Percentiles rank a stretch among this genome's conserved stretches.
phyloP scores from a whole-genome alignment of 2,329 filamentous ascomycete species.

The Fusarium sp. region DNA sequence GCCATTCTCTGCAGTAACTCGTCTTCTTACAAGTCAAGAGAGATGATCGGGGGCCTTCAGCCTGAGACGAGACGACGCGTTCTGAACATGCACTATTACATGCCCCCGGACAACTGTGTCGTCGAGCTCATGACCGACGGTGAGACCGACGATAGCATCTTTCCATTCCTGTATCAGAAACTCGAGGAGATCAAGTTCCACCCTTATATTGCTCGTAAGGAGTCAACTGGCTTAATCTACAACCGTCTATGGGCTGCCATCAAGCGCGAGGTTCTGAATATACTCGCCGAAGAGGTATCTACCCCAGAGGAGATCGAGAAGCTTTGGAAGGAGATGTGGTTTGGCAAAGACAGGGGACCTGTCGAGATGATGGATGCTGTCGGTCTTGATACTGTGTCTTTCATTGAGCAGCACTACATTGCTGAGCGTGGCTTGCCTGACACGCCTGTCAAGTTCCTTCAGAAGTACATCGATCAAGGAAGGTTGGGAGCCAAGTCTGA shows the following conservation, averaged over 20 bases:
- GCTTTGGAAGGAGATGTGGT: conserved; percentile 12
- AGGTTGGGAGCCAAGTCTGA: conserved; percentile 1
- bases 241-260: conserved; percentile 11
- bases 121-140: conserved; percentile 15
- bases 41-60: background rate
- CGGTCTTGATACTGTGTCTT: conserved; percentile 9
- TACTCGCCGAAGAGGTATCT: background rate
- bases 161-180: background rate
- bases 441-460: background rate
- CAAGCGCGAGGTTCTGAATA: background rate
- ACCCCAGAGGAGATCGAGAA: background rate
- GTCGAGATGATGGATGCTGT: conserved; percentile 9
- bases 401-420: conserved; percentile 12
- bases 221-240: conserved; percentile 15
- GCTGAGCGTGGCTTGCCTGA: background rate
- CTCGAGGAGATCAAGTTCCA: background rate
- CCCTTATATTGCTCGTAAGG: background rate
- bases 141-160: background rate
- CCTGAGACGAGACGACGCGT: background rate
- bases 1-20: conserved; percentile 4
- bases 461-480: background rate
- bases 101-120: background rate
- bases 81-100: conserved; percentile 17
- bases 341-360: background rate
- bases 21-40: conserved; percentile 6